Percentiles rank a stretch among this genome's conserved stretches.
Evolutionary conservation across 2,329 filamentous ascomycete species (phyloP).

Genomic region (Cordyceps cicadae): DNA sequence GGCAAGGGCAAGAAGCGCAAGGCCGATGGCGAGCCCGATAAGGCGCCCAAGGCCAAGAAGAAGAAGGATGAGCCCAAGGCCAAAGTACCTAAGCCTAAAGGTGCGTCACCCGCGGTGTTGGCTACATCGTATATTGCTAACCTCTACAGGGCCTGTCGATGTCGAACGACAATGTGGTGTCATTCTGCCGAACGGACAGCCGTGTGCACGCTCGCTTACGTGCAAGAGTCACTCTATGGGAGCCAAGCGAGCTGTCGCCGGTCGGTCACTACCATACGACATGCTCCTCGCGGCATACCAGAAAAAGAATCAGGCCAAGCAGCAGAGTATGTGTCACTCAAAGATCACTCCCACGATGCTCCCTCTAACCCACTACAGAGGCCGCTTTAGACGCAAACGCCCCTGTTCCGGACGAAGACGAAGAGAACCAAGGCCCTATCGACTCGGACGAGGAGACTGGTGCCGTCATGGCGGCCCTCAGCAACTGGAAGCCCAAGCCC

Average conservation of each 20-base stretch:
- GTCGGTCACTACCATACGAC: constrained; percentile 81
- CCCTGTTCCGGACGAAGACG: constrained; percentile 77
- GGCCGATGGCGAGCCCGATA: constrained; percentile 67
- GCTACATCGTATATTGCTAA: constrained; percentile 13
- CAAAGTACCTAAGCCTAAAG: constrained; percentile 78
- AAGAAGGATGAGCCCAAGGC: constrained; percentile 88
- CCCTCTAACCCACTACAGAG: constrained; percentile 44
- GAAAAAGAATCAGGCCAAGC: constrained; percentile 98
- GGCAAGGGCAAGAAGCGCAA: constrained; percentile 72
- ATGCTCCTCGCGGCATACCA: constrained; percentile 83
- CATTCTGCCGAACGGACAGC: constrained; percentile 71
- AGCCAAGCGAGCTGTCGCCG: constrained; percentile 79
- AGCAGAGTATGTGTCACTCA: constrained; percentile 66
- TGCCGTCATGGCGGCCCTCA: constrained; percentile 73
- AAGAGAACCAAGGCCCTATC: constrained; percentile 69
- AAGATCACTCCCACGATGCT: neutral
- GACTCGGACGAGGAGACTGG: constrained; percentile 94
- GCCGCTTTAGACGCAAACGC: constrained; percentile 92
- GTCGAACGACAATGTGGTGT: constrained; percentile 93
- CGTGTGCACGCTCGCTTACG: constrained; percentile 79
- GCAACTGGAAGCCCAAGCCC: constrained; percentile 69
- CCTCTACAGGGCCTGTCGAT: constrained; percentile 64
- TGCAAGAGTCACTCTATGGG: constrained; percentile 97
- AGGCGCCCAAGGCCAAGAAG: constrained; percentile 81
- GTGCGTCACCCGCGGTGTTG: constrained; percentile 26